Evolutionary conservation across 2,329 filamentous ascomycete genomes (phyloP), one percentile per base, ranked within the genome.

Genomic region (Eutypella sp.): DNA sequence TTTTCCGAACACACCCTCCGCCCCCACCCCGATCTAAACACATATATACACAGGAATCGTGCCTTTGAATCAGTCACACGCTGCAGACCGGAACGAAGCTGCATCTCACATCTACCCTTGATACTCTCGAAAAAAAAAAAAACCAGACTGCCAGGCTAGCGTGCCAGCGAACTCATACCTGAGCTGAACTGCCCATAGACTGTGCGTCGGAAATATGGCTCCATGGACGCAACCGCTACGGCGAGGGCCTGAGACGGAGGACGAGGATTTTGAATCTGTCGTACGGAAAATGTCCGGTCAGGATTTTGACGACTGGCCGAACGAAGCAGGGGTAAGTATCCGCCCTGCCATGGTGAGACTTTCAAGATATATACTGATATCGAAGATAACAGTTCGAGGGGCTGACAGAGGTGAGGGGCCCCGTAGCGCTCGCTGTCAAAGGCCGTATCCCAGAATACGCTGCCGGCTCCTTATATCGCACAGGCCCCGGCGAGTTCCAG

Each of bases 391-490:
- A 89, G 83, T 89, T 89, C 56, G 78, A 87, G 46, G 78, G 75
- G 16, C 71, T 84, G 36, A 79, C 79, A 11, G 83, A 89, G 56
- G 77, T 87, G 52, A 75, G 74, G 4, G 75, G 76, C 0, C 85
- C 87, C 0, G 68, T 90, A 4, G 70, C 82, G 41, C 74, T 92
- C 11, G 57, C 59, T 0, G 74, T 92, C 5, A 72, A 70, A 31
- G 89, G 89, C 10, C 63, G 64, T 0, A 89, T 93, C 42, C 89
- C 89, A 1, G 47, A 71, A 1, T 91, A 86, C 72, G 81, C 81
- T 3, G 81, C 85, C 2, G 89, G 89, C 1, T 73, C 78, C 2
- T 72, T 93, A 1, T 92, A 84, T 63, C 78, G 88, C 20, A 90
- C 85, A 0, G 88, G 89, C 0, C 86, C 87, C 0, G 85, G 87